Evolutionary conservation across 768 basidiomycete species (phyloP).

Genomic region (Dictyophora rubrovolvata): DNA sequence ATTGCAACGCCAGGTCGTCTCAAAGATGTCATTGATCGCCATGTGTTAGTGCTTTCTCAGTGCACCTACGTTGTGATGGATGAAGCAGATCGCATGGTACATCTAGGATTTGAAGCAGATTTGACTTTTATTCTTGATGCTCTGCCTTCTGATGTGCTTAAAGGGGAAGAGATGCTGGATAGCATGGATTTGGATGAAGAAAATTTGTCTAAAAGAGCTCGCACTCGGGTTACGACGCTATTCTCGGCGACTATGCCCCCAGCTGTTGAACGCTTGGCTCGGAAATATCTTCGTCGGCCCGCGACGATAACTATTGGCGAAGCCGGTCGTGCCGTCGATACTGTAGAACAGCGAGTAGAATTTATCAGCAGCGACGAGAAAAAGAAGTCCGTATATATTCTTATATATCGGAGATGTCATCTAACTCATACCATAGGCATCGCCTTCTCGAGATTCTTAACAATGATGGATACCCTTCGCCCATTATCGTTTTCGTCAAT

Average conservation of each 20-base stretch:
- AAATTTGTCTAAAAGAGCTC: conserved; percentile 55
- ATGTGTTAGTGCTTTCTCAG: conserved; percentile 90
- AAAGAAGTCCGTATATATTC: conserved; percentile 66
- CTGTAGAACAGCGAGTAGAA: conserved; percentile 93
- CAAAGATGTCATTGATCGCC: conserved; percentile 94
- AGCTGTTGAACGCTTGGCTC: conserved; percentile 87
- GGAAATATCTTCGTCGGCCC: conserved; percentile 87
- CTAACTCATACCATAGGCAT: conserved; percentile 38
- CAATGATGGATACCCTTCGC: conserved; percentile 69
- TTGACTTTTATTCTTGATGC: conserved; percentile 91
- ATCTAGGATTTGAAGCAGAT: conserved; percentile 92
- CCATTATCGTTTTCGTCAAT: conserved; percentile 98
- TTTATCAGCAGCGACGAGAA: conserved; percentile 90
- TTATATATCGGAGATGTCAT: background rate
- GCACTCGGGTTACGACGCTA: conserved; percentile 86
- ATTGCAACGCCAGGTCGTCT: conserved; percentile 98
- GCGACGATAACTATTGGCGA: conserved; percentile 97
- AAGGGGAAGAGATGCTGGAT: conserved; percentile 70
- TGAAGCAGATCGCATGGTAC: conserved; percentile 98
- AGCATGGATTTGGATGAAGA: conserved; percentile 71
- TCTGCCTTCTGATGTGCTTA: conserved; percentile 78
- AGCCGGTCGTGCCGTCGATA: conserved; percentile 95
- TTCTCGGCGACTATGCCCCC: conserved; percentile 99
- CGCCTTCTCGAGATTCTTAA: conserved; percentile 88
- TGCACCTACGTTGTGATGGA: conserved; percentile 99